phyloP scores from a whole-genome alignment of 169 alveolate genomes.

The Cryptosporidium baileyi region DNA sequence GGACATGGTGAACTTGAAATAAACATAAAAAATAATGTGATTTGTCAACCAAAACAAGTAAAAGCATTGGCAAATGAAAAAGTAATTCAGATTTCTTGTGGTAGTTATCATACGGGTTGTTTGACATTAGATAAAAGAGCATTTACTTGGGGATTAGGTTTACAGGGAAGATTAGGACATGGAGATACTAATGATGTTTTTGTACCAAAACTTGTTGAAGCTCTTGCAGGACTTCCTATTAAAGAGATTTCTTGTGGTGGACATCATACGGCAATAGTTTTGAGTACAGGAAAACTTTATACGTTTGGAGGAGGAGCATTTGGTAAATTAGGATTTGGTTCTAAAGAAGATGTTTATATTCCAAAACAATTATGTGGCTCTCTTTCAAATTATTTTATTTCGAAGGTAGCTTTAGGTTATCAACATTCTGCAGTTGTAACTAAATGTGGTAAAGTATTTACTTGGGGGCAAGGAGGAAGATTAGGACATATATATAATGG shows the following conservation, averaged over 20 bases:
- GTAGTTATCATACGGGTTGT: conserved; percentile 76
- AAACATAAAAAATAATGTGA: not conserved
- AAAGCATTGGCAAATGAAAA: conserved; percentile 70
- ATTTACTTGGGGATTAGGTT: conserved; percentile 87
- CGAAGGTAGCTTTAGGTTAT: conserved; percentile 70
- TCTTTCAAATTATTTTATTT: conserved; percentile 20
- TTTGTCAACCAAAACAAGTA: conserved; percentile 71
- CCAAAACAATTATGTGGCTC: conserved; percentile 69
- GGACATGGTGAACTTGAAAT: conserved; percentile 70
- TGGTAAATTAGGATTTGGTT: conserved; percentile 74
- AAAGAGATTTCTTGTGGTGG: conserved; percentile 73
- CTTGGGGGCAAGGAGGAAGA: conserved; percentile 77
- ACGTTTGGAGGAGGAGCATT: conserved; percentile 77
- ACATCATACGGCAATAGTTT: conserved; percentile 71
- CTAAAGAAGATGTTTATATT: conserved; percentile 50
- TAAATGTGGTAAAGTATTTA: conserved; percentile 70
- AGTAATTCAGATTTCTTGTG: conserved; percentile 78
- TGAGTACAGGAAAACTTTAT: conserved; percentile 69
- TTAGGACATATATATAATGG: conserved; percentile 70
- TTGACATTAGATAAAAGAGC: conserved; percentile 76
- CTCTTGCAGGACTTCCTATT: conserved; percentile 66
- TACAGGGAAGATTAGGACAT: conserved; percentile 85
- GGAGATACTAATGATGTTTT: conserved; percentile 70
- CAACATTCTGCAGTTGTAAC: conserved; percentile 74
- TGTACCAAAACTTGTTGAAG: conserved; percentile 66